These are phyloP conservation scores for Tanacetum coccineum DNA, from an alignment of 129 eudicot genomes.

Conservation along the genomic window DNA sequence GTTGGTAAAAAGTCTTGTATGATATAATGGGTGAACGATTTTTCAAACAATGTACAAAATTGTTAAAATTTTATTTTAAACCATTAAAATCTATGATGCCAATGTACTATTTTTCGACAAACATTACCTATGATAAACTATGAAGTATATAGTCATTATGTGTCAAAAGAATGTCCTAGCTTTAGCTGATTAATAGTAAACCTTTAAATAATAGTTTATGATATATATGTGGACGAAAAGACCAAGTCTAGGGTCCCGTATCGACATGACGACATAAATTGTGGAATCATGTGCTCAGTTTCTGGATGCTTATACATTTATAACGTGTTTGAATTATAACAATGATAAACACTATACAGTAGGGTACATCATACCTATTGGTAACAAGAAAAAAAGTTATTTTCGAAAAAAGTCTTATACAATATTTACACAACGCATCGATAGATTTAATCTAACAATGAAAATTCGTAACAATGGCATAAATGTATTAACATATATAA, in stretches of 20 bases:
- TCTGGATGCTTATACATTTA: slow-evolving; percentile 8
- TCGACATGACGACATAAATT: too few species aligned
- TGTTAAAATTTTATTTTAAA: too few species aligned
- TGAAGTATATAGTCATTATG: not conserved
- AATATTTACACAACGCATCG: not conserved
- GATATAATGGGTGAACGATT: too few species aligned
- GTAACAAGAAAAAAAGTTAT: not conserved
- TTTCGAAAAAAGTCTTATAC: not conserved
- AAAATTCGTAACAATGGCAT: not conserved
- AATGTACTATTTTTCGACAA: not conserved
- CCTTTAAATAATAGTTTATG: too few species aligned
- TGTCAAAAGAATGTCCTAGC: not conserved
- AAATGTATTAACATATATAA: too few species aligned
- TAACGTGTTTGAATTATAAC: not conserved
- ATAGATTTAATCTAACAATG: not conserved
- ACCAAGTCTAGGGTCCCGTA: not conserved
- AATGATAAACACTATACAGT: slow-evolving; percentile 9
- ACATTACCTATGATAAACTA: not conserved
- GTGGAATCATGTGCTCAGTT: not conserved
- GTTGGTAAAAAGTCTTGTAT: too few species aligned
- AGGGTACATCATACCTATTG: slow-evolving; percentile 9
- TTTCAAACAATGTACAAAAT: too few species aligned
- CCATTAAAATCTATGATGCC: not conserved
- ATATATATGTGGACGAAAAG: not conserved
- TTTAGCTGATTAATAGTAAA: too few species aligned